Conservation (phyloP, 352 stramenopile species). For the Peronosclerospora sorghi region DNA sequence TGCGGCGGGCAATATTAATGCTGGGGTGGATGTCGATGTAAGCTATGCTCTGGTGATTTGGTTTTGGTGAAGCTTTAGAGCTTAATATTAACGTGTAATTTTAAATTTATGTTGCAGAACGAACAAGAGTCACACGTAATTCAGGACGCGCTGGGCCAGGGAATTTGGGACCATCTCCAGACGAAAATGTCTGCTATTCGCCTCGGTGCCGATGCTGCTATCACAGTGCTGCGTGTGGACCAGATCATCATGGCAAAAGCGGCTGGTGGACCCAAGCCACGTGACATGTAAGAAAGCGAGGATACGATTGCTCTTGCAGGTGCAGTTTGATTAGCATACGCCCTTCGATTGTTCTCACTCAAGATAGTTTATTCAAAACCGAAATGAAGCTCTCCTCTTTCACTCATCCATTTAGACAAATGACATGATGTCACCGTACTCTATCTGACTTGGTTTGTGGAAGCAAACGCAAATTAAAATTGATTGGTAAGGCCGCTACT, state of each 20-base stretch:
- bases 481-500: no score
- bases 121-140: slow-evolving; percentile 75
- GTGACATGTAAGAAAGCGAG: slow-evolving; percentile 44
- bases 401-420: slow-evolving; percentile 4
- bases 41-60: slow-evolving; percentile 9
- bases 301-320: slow-evolving; percentile 15
- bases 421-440: background rate
- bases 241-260: slow-evolving; percentile 99
- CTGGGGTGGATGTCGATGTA: slow-evolving; percentile 92
- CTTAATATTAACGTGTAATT: slow-evolving; percentile 11
- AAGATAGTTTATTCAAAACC: slow-evolving; percentile 57
- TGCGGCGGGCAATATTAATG: slow-evolving; percentile 83
- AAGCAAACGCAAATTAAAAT: no score
- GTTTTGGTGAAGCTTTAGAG: background rate
- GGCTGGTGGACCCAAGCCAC: slow-evolving; percentile 90
- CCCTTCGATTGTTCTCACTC: slow-evolving; percentile 25
- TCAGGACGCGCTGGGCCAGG: slow-evolving; percentile 54
- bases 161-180: slow-evolving; percentile 90
- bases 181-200: slow-evolving; percentile 96
- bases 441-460: background rate
- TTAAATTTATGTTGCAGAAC: slow-evolving; percentile 33
- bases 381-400: slow-evolving; percentile 27
- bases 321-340: slow-evolving; percentile 20
- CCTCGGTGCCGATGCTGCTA: slow-evolving; percentile 93
- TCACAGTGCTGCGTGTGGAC: slow-evolving; percentile 98